phyloP scores from a whole-genome alignment of 805 yeast genomes.

The Candida silvicultrix region DNA sequence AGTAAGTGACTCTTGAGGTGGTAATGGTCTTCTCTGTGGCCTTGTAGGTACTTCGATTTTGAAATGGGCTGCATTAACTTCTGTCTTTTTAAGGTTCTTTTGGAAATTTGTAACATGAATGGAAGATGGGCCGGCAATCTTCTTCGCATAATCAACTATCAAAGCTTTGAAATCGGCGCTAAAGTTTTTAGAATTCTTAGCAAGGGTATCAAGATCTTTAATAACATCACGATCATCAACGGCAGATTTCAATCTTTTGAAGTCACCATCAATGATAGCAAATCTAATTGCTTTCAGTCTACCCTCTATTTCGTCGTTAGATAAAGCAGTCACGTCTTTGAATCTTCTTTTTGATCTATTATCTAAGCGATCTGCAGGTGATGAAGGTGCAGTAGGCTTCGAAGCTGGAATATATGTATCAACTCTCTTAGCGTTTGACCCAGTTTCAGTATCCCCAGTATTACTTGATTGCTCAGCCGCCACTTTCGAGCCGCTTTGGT shows the following conservation, averaged over 20 bases:
- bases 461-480: not conserved
- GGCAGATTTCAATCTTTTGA: not conserved
- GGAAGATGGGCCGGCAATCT: not conserved
- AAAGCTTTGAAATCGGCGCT: not conserved
- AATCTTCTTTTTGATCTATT: not conserved
- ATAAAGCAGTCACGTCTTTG: not conserved
- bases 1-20: slow-evolving; percentile 4
- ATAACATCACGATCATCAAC: not conserved
- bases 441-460: not conserved
- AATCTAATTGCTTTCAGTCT: not conserved
- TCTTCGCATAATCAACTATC: slow-evolving; percentile 1
- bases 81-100: not conserved
- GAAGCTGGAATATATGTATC: not conserved
- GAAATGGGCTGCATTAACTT: not conserved
- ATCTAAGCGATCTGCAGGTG: not conserved
- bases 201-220: not conserved
- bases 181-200: not conserved
- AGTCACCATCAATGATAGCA: not conserved
- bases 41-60: not conserved
- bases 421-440: not conserved
- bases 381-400: not conserved
- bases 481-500: too few species aligned
- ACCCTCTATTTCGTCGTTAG: not conserved
- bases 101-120: not conserved
- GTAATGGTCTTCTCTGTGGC: slow-evolving; percentile 3